Evolutionary conservation across 2,329 filamentous ascomycete species (phyloP).

Genomic region (Neofusicoccum laricinum): DNA sequence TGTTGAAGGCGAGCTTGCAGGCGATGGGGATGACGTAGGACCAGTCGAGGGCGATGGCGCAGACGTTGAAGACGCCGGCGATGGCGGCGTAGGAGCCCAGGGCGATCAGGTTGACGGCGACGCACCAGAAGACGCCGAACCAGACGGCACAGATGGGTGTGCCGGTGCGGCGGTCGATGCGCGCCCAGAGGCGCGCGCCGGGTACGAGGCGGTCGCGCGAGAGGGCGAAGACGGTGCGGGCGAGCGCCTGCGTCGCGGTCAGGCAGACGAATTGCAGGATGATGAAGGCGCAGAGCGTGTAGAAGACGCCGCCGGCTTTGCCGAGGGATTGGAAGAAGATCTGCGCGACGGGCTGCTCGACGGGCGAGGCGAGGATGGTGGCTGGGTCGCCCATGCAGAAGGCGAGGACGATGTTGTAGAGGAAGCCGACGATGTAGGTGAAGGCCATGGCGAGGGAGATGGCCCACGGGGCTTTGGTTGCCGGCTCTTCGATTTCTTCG

Average conservation of each 20-base stretch:
- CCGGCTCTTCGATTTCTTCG: constrained; percentile 45
- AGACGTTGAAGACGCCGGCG: constrained; percentile 53
- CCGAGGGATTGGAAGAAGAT: constrained; percentile 59
- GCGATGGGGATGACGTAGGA: constrained; percentile 59
- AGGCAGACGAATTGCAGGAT: constrained; percentile 60
- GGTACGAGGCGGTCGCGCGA: constrained; percentile 53
- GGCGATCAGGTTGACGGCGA: constrained; percentile 58
- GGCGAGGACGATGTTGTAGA: constrained; percentile 58
- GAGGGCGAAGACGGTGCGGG: constrained; percentile 55
- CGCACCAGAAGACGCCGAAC: constrained; percentile 54
- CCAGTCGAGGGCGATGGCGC: constrained; percentile 55
- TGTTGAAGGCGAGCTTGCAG: constrained; percentile 67
- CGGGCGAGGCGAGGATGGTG: constrained; percentile 45
- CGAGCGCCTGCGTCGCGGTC: constrained; percentile 54
- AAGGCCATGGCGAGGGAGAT: constrained; percentile 56
- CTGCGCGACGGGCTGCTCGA: constrained; percentile 55
- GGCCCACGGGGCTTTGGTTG: constrained; percentile 54
- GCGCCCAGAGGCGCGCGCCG: constrained; percentile 48
- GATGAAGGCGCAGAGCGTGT: constrained; percentile 55
- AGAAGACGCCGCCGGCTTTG: constrained; percentile 52
- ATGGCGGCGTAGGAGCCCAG: constrained; percentile 56
- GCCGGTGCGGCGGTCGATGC: constrained; percentile 45
- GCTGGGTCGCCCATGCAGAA: constrained; percentile 55
- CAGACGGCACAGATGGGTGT: constrained; percentile 56
- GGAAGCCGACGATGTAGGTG: constrained; percentile 54